Base-by-base conservation (phyloP, 1,139 yeast species). In the Suzukiozyma palmioleophila region DNA sequence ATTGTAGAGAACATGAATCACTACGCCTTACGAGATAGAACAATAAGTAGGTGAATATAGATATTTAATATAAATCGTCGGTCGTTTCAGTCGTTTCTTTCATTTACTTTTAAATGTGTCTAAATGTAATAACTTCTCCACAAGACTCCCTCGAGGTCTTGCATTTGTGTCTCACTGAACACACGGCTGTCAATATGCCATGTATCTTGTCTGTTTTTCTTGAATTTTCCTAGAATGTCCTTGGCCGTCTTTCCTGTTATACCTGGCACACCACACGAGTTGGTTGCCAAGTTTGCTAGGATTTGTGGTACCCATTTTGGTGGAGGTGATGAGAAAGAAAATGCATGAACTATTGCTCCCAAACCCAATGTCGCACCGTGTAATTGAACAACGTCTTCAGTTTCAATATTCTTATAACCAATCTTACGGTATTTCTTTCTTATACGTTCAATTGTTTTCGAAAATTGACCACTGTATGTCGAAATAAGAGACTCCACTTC, bases 341-440 rank as follows among this genome's bases (percentile, higher is more conserved):
- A 92, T 0, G 98, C 97, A 42, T 85, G 82, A 2, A 92, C 80
- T 33, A 92, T 66, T 0, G 97, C 85, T 3, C 97, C 96, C 10
- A 92, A 66, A 0, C 97, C 97, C 22, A 94, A 66, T 0, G 92
- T 84, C 2, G 96, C 90, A 2, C 94, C 96, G 55, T 92, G 98
- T 7, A 90, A 64, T 10, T 64, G 60, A 10, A 75, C 64, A 2
- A 63, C 52, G 44, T 79, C 79, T 4, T 70, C 73, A 29, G 62
- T 52, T 0, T 73, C 49, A 37, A 59, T 51, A 31, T 54, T 57
- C 45, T 60, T 65, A 45, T 58, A 61, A 1, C 62, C 64, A 16
- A 35, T 41, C 60, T 54, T 56, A 43, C 62, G 59, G 37, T 64
- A 59, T 41, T 52, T 58, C 38, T 42, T 66, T 52, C 69, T 62